Percentiles rank a stretch among this genome's conserved stretches.
phyloP scores from a whole-genome alignment of 1,284 basidiomycete genomes.

The Taiwanofungus camphoratus region DNA sequence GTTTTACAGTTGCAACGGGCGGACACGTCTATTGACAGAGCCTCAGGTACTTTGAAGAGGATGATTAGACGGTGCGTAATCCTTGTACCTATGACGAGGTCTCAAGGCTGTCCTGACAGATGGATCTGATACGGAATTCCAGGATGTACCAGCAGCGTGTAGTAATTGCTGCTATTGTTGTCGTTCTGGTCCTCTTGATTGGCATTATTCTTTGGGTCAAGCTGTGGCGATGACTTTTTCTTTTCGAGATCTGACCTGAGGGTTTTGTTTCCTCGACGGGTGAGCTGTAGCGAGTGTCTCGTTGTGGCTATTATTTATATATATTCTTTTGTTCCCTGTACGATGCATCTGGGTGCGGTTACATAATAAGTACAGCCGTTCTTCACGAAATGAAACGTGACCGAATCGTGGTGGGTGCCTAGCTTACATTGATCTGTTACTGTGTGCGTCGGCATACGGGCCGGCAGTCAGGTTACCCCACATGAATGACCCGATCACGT shows the following conservation, averaged over 20 bases:
- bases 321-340: conserved; percentile 1
- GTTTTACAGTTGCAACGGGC: conserved; percentile 55
- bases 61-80: conserved; percentile 67
- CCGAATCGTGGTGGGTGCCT: too few relatives aligned
- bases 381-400: too few relatives aligned
- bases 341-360: background rate
- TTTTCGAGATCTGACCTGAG: background rate
- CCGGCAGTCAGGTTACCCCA: too few relatives aligned
- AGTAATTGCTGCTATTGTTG: conserved; percentile 64
- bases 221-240: conserved; percentile 32
- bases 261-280: background rate
- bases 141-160: conserved; percentile 83
- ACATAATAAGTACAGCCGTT: too few relatives aligned
- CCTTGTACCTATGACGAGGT: conserved; percentile 3
- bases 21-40: conserved; percentile 66
- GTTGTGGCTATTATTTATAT: conserved; percentile 9
- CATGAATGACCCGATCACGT: too few relatives aligned
- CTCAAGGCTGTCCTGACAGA: conserved; percentile 20
- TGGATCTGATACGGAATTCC: conserved; percentile 30
- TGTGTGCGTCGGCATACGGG: too few relatives aligned
- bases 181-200: conserved; percentile 66
- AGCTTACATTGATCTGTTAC: too few relatives aligned
- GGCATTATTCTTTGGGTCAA: conserved; percentile 70
- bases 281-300: background rate
- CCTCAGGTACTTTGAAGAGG: conserved; percentile 67